phyloP scores from a whole-genome alignment of 768 basidiomycete genomes.

The Suillus subluteus region DNA sequence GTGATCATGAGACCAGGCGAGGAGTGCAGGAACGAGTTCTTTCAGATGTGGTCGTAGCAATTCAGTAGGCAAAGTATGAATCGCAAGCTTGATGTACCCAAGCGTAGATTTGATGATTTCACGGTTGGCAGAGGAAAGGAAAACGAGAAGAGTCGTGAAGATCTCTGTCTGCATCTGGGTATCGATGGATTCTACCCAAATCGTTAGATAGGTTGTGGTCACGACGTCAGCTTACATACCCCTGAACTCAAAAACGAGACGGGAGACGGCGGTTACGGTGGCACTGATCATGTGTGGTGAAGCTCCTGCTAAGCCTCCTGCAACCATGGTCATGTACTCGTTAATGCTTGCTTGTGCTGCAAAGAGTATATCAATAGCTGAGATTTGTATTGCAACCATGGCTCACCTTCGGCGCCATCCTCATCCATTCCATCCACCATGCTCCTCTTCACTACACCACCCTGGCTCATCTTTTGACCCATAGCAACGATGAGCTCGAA shows the following conservation, averaged over 20 bases:
- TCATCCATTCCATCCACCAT: constrained; percentile 86
- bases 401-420: constrained; percentile 51
- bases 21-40: constrained; percentile 78
- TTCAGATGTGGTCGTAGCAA: constrained; percentile 78
- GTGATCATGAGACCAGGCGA: constrained; percentile 95
- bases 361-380: constrained; percentile 19
- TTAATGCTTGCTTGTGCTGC: constrained; percentile 74
- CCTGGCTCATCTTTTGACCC: constrained; percentile 89
- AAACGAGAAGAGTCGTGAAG: constrained; percentile 83
- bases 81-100: constrained; percentile 91
- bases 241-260: constrained; percentile 95
- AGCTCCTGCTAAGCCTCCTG: constrained; percentile 90
- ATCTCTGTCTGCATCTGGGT: constrained; percentile 80
- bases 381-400: constrained; percentile 11
- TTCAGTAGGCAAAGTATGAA: constrained; percentile 78
- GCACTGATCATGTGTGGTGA: constrained; percentile 99
- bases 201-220: not conserved
- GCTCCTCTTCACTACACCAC: constrained; percentile 79
- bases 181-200: constrained; percentile 62
- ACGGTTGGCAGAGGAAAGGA: constrained; percentile 91
- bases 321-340: constrained; percentile 96
- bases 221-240: constrained; percentile 45
- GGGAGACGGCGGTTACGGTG: constrained; percentile 90
- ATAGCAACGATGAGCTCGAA: constrained; percentile 90
- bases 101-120: constrained; percentile 98